Base-by-base conservation (phyloP, 805 yeast genomes). In the Yamadazyma insecticola region DNA sequence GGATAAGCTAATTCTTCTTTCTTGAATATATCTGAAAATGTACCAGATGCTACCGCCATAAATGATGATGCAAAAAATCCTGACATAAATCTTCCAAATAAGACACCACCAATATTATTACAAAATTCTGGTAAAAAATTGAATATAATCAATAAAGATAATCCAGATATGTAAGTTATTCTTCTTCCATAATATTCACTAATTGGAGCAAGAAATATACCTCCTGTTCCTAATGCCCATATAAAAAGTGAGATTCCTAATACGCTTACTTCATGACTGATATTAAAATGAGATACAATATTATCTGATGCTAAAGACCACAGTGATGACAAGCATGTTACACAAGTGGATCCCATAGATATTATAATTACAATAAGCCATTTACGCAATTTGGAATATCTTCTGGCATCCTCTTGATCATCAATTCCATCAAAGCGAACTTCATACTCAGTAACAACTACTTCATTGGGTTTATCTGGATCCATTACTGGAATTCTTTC, bases 171-270 rank as follows among this genome's bases (percentile, higher is more conserved):
- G 23, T 81, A 54, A 4, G 75, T 53, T 6, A 69, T 60, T 24
- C 70, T 72, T 35, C 92, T 61, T 2, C 92, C 92, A 37, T 67
- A 60, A 20, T 74, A 55, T 49, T 83, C 92, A 13, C 84, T 75
- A 10, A 74, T 47, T 30, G 74, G 72, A 2, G 87, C 81, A 34
- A 81, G 42, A 30, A 56, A 51, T 16, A 53, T 44, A 2, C 55
- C 56, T 6, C 62, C 60, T 6, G 45, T 41, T 11, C 60, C 60
- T 24, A 56, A 36, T 4, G 52, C 52, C 45, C 47, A 44, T 15
- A 53, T 51, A 33, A 40, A 56, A n/a, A 48, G 33, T 13, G 59
- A 47, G 6, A 55, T 51, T 6, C 60, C 59, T 11, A 55, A 37
- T 6, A 48, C 41, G 17, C 47, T 41, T 5, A 51, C 51, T 30